These are phyloP conservation scores for Sindora glabra DNA, from an alignment of 306 rosid genomes.

Conservation along the genomic window DNA sequence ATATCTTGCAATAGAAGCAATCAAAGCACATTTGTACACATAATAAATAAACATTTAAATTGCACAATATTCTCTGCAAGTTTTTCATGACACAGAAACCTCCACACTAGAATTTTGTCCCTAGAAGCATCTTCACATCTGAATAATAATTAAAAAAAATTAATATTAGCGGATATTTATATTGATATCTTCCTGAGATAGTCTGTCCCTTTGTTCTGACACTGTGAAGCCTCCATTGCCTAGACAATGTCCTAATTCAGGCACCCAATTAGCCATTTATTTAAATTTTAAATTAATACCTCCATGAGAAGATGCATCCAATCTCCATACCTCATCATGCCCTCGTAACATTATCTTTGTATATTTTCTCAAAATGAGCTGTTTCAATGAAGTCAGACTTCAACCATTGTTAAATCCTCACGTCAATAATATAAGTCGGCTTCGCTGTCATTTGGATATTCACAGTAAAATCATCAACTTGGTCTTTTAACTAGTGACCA, in stretches of 20 bases:
- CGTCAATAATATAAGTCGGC: conserved; percentile 45
- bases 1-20: too few relatives aligned
- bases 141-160: too few relatives aligned
- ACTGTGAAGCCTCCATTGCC: conserved; percentile 48
- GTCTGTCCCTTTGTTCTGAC: conserved; percentile 52
- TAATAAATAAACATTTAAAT: conserved; percentile 17
- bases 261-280: conserved; percentile 31
- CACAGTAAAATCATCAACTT: conserved; percentile 13
- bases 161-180: conserved; percentile 14
- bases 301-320: conserved; percentile 47
- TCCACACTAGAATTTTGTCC: conserved; percentile 35
- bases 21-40: conserved; percentile 10
- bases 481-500: conserved; percentile 15
- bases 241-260: conserved; percentile 54
- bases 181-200: conserved; percentile 27
- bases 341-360: conserved; percentile 39
- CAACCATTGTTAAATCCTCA: conserved; percentile 20
- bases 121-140: conserved; percentile 24
- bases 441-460: conserved; percentile 45
- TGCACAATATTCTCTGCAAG: conserved; percentile 33
- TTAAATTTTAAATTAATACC: conserved; percentile 21
- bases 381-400: conserved; percentile 62
- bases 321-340: conserved; percentile 58
- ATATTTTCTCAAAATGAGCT: conserved; percentile 49
- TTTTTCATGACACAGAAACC: conserved; percentile 31